Percentiles rank a stretch among this genome's conserved stretches.
Evolutionary conservation across 2,329 filamentous ascomycete species (phyloP).

Genomic region (Elsinoe australis): DNA sequence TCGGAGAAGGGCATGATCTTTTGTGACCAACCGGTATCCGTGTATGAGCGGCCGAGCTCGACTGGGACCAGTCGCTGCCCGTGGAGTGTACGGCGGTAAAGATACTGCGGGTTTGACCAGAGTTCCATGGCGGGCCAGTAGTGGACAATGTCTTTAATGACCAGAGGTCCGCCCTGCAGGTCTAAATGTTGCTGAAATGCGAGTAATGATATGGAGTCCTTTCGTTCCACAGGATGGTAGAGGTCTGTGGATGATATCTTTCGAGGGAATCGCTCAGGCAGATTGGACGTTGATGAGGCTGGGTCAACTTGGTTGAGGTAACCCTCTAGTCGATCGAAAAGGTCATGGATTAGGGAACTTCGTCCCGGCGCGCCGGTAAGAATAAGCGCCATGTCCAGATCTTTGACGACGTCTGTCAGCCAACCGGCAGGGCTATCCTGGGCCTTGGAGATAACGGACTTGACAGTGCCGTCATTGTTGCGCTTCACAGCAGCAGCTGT

Average conservation of each 20-base stretch:
- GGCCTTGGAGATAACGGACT: too few species aligned
- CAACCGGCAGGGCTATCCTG: conserved; percentile 29
- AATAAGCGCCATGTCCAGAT: conserved; percentile 69
- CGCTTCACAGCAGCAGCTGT: conserved; percentile 23
- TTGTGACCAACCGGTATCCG: conserved; percentile 77
- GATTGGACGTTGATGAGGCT: background rate
- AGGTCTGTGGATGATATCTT: background rate
- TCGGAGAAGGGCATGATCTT: conserved; percentile 65
- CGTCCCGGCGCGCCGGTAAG: conserved; percentile 59
- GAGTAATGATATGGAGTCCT: conserved; percentile 21
- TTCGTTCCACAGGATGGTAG: conserved; percentile 8
- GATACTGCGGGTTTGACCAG: conserved; percentile 69
- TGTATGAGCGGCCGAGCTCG: conserved; percentile 75
- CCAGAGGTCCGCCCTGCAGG: conserved; percentile 45
- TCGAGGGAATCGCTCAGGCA: conserved; percentile 3
- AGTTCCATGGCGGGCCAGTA: conserved; percentile 69
- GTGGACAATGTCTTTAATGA: conserved; percentile 58
- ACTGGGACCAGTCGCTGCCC: conserved; percentile 77
- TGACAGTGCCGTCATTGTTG: conserved; percentile 18
- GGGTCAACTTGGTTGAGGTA: conserved; percentile 16
- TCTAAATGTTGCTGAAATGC: conserved; percentile 28
- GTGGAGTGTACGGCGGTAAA: conserved; percentile 63
- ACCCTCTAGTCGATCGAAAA: conserved; percentile 45
- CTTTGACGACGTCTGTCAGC: conserved; percentile 53
- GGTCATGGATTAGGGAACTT: conserved; percentile 39